These are phyloP conservation scores for Penicillium sp. DNA, from an alignment of 2,329 filamentous ascomycete species.

Conservation along the genomic window DNA sequence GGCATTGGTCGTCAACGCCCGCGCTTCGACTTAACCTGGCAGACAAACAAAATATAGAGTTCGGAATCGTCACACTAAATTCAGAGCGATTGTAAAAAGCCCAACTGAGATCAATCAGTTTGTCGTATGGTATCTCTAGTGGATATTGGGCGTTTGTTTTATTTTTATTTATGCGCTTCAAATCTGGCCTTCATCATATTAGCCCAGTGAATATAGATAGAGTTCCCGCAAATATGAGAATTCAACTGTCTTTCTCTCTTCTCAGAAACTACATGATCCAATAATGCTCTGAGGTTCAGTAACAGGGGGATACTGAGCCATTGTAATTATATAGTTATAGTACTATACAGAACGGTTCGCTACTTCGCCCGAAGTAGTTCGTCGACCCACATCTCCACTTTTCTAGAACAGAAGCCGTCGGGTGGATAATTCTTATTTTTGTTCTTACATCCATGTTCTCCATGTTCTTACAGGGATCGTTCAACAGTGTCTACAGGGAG, in stretches of 20 bases:
- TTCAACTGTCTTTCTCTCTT: neutral
- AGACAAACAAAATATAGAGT: neutral
- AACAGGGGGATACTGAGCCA: too few relatives aligned
- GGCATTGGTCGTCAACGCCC: constrained; percentile 6
- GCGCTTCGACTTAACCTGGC: neutral
- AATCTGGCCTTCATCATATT: too few relatives aligned
- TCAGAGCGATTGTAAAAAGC: neutral
- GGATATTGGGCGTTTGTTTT: too few relatives aligned
- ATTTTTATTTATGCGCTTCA: too few relatives aligned
- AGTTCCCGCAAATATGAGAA: neutral
- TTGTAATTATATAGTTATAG: too few relatives aligned
- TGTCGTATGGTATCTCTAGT: too few relatives aligned
- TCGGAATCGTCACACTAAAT: neutral
- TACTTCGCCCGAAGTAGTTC: neutral
- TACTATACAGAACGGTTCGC: neutral
- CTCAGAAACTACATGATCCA: neutral
- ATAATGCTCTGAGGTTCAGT: neutral
- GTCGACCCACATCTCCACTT: neutral
- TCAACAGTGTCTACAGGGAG: neutral
- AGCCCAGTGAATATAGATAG: neutral
- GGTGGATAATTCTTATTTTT: neutral
- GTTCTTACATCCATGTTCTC: neutral
- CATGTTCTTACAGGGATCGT: too few relatives aligned
- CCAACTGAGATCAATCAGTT: neutral
- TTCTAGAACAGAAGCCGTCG: neutral